Base-by-base conservation (phyloP, 176 grass and related monocot genomes). In the Olyra latifolia region DNA sequence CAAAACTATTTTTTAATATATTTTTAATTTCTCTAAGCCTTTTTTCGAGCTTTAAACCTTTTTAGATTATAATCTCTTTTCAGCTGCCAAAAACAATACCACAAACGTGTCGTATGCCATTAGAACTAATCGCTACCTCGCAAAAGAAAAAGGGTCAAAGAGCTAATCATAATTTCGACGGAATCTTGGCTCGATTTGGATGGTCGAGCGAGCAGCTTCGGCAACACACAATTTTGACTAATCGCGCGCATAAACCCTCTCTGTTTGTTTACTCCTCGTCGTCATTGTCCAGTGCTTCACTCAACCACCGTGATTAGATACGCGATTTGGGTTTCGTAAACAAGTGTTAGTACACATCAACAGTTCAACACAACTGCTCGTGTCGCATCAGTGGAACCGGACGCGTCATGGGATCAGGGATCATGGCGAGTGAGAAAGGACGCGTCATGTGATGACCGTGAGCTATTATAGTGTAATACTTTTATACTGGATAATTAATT, bases 281-380 rank as follows among this genome's bases (percentile, higher is more conserved):
- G 4, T 68, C 40, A 1, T 64, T 28, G 23, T 44, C 49, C 17
- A 38, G 7, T 10, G 27, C 19, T 7, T 83, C 86, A 64, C 47
- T 40, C 86, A 88, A 83, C 86, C 80, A 78, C 80, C 80, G 0
- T 71, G 24, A 10, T 5, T 32, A 50, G 14, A 15, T 24, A 7
- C 12, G 69, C 10, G 3, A 35, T 25, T 68, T 58, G 16, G 7
- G 4, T 61, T 45, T 40, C 17, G 4, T 50, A 27, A 71, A 19
- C 29, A 24, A n/a, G n/a, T n/a, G n/a, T n/a, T n/a, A 9, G 13
- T 22, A 22, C 20, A 55, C 7, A n/a, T n/a, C n/a, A n/a, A n/a
- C n/a, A n/a, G n/a, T n/a, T n/a, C 32, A 13, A 16, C 8, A 29
- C 73, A 45, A 11, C n/a, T 15, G 23, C 10, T 16, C 13, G 6